Evolutionary conservation across 169 alveolate genomes (phyloP).

Genomic region (Cystoisospora suis): DNA sequence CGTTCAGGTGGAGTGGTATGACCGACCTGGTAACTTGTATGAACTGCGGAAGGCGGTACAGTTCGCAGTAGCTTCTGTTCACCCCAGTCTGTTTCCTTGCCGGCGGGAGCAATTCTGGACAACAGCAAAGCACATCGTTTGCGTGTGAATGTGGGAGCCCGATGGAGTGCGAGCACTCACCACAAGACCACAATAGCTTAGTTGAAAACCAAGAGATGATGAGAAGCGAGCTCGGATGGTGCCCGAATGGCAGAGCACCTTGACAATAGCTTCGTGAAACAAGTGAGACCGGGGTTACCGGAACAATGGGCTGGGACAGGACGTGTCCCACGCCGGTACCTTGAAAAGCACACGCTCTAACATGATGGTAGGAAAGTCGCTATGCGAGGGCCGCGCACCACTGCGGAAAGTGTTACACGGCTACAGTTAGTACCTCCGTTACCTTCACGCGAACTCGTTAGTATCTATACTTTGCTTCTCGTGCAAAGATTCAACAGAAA

Average conservation of each 20-base stretch:
- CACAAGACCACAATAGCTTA: neutral
- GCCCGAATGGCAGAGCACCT: neutral
- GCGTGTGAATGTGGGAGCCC: neutral
- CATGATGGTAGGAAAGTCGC: no score
- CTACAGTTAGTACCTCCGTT: no score
- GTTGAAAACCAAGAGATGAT: neutral
- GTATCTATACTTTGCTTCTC: no score
- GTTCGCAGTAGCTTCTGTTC: neutral
- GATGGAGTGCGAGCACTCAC: neutral
- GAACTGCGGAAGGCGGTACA: neutral
- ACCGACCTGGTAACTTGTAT: neutral
- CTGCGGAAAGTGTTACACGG: no score
- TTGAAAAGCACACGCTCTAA: no score
- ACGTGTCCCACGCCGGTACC: no score
- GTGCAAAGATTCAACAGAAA: no score
- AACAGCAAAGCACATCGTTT: neutral
- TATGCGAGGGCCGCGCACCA: no score
- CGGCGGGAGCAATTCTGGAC: neutral
- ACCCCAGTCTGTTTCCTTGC: slow-evolving; percentile 8
- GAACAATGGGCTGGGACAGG: no score
- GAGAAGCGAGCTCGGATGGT: neutral
- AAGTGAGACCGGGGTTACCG: neutral
- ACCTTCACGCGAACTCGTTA: no score
- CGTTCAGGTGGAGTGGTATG: neutral
- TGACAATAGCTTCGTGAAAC: neutral